A percentile compares a stretch with the other conserved stretches of the same genome.
Evolutionary conservation across 345 rosid species (phyloP).

Genomic region (Mangifera indica): DNA sequence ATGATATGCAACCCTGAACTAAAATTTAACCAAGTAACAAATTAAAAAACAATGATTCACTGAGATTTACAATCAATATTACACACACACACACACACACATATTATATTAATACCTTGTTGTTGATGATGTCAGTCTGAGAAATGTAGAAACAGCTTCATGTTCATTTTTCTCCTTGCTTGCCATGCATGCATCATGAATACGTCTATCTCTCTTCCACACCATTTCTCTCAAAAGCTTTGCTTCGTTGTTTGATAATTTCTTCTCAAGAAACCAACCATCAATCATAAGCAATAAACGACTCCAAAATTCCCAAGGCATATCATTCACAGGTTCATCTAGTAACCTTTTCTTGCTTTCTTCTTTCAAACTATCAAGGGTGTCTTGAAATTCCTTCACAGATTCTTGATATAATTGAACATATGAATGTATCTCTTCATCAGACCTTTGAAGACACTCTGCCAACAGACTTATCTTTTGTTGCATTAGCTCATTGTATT

Average conservation of each 20-base stretch:
- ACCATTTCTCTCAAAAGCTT: conserved; percentile 72
- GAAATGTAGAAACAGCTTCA: conserved; percentile 61
- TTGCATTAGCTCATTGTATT: conserved; percentile 80
- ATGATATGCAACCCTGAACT: conserved; percentile 83
- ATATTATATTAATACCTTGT: conserved; percentile 49
- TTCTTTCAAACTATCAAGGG: conserved; percentile 69
- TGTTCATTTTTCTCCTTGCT: conserved; percentile 67
- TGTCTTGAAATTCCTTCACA: conserved; percentile 77
- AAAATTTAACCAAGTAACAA: conserved; percentile 42
- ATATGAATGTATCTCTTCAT: conserved; percentile 76
- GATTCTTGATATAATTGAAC: conserved; percentile 82
- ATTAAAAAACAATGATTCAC: conserved; percentile 24
- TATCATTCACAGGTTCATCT: conserved; percentile 67
- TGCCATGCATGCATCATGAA: conserved; percentile 57
- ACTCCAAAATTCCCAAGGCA: conserved; percentile 95
- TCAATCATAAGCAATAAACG: conserved; percentile 72
- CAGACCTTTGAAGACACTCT: conserved; percentile 81
- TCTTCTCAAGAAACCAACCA: conserved; percentile 95
- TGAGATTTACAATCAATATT: neutral
- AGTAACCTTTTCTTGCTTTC: conserved; percentile 67
- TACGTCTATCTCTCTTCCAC: conserved; percentile 71
- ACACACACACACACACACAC: neutral
- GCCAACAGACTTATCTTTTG: conserved; percentile 77
- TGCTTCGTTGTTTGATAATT: conserved; percentile 61
- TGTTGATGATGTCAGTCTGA: conserved; percentile 56